Base-by-base conservation (phyloP, 768 basidiomycete species). In the Termitomyces sp. region DNA sequence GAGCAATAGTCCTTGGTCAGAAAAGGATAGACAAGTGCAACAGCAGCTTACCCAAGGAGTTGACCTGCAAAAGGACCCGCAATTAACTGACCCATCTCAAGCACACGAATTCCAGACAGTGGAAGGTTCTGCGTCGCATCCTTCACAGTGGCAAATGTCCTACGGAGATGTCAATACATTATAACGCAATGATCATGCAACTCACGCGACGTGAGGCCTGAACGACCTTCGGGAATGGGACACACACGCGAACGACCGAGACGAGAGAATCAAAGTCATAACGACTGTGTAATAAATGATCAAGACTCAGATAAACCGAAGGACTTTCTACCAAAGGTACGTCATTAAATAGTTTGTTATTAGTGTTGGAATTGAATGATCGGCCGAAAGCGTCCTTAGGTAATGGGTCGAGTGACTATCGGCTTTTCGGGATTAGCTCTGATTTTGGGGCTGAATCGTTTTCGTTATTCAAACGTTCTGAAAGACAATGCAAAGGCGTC, bases 51-150 rank as follows among this genome's bases (percentile, higher is more conserved):
- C 87, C 85, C 85, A 4, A 89, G 80, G 8, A 89, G 73, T 53
- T 89, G 87, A 1, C 86, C 86, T 23, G 83, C 85, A 68, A 89
- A 88, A 1, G 87, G 86, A 10, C 87, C 87, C 1, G 87, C 86
- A 57, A 89, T 85, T 19, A 88, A 73, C 59, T 89, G 86, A 0
- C 87, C 87, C 40, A 89, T 72, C 62, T 89, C 87, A 7, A 88
- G 71, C 7, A 89, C 82, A 9, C 85, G 82, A 35, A 88, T 69
- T 7, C 86, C 85, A 6, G 82, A 73, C 11, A 88, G 74, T 0
- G 86, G 86, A n/a, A 82, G 78, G 14, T 79, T 69, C 52, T 69
- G 65, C 52, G 58, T 48, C 11, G 43, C 62, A 48, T 60, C 56
- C 9, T 51, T 42, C 2, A 58, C 53, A 27, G 62, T 63, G 4